Conservation (phyloP, 441 rosid genomes). For the Melastoma candidum region DNA sequence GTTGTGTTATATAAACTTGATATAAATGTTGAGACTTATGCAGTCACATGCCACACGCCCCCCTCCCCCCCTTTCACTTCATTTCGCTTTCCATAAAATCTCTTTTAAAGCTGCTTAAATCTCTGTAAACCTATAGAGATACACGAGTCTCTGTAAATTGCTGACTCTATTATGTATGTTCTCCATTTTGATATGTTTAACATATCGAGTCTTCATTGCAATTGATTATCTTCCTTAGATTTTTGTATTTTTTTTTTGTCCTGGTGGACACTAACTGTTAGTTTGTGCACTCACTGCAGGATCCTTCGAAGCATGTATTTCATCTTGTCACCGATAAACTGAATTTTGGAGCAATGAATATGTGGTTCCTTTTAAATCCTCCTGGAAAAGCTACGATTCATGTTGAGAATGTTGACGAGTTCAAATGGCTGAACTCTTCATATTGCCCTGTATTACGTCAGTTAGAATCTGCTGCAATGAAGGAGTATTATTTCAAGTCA, state of each 20-base stretch:
- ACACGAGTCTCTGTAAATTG: too few species aligned
- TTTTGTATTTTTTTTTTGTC: background rate
- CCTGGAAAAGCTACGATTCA: slow-evolving; percentile 89
- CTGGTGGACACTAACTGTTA: background rate
- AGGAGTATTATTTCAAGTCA: slow-evolving; percentile 94
- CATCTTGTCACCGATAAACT: slow-evolving; percentile 95
- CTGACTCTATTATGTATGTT: too few species aligned
- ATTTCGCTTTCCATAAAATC: too few species aligned
- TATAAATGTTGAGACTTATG: too few species aligned
- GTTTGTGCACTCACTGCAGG: slow-evolving; percentile 37
- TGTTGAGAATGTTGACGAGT: slow-evolving; percentile 94
- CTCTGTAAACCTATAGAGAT: too few species aligned
- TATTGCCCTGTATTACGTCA: slow-evolving; percentile 96
- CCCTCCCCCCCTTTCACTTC: too few species aligned
- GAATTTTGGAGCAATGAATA: slow-evolving; percentile 93
- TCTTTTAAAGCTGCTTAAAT: too few species aligned
- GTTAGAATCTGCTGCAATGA: slow-evolving; percentile 93
- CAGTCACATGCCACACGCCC: too few species aligned
- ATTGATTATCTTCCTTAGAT: background rate
- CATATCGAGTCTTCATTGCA: too few species aligned
- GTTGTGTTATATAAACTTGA: too few species aligned
- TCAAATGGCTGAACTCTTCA: slow-evolving; percentile 95
- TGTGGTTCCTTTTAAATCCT: slow-evolving; percentile 96
- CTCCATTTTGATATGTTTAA: too few species aligned
- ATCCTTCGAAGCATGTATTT: slow-evolving; percentile 88